Base-by-base conservation (phyloP, 768 basidiomycete genomes). In the Phylloporus arenicola region DNA sequence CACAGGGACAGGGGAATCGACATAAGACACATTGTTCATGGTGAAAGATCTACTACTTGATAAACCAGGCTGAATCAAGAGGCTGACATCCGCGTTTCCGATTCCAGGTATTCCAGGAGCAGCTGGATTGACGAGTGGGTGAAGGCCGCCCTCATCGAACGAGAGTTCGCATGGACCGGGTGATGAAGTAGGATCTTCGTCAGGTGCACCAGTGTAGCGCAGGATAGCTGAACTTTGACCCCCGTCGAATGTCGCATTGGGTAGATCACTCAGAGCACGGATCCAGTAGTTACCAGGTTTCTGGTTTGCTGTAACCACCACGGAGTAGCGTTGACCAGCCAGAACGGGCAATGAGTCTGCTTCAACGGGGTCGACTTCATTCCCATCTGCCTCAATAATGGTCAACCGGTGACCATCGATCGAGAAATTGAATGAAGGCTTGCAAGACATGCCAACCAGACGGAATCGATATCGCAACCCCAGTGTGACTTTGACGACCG, bases 231-330 rank as follows among this genome's bases (percentile, higher is more conserved):
- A 69, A 60, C 76, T 79, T 51, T 73, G 65, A 14, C 72, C 72
- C 20, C 62, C 64, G 24, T 57, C 38, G 50, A 74, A 67, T n/a
- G 63, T 48, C 4, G 20, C 38, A 2, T 67, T 56, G 30, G 52
- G 11, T 14, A 22, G 50, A 65, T 45, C 66, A 51, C 19, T 72
- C 64, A 43, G 63, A 0, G 77, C 68, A 24, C 77, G 75, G 39
- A 82, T 67, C 79, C 79, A 83, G 59, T 82, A 84, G 58, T 81
- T 84, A 2, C 63, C 69, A 25, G 75, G 56, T 0, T 70, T 55
- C 46, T 80, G 72, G 54, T 78, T 63, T 14, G 79, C 75, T 10
- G 61, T 68, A n/a, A 79, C 57, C 8, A 81, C 67, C 27, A 75
- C 62, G 11, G 75, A 78, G 55, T 77, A 74, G 6, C 71, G 70